Evolutionary conservation across 1,284 basidiomycete genomes (phyloP), one percentile per base, ranked within the genome.

Genomic region (Pseudozyma hubeiensis): DNA sequence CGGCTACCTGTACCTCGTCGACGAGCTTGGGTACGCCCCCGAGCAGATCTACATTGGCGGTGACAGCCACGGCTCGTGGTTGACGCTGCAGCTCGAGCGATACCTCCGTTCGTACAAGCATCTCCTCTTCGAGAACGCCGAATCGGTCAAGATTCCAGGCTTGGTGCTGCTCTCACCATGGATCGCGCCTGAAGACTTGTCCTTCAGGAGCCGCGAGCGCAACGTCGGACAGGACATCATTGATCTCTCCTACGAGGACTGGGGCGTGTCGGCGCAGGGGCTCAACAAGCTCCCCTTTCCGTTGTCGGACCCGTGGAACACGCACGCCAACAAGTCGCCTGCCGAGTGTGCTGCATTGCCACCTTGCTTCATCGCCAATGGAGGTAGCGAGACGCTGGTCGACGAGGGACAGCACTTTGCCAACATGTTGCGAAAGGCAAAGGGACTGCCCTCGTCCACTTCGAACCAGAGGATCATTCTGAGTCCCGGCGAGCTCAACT

Each of bases 21-120:
- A 75, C 52, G 63, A 72, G 40, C 69, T 82, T 5, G 74, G 78
- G 46, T 83, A 81, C 63, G 52, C 53, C 8, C 77, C 81, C 2
- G 54, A 70, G 30, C 80, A 83, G 54, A 82, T 83, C 68, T 77
- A 77, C 53, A 61, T 82, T 33, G 81, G 79, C 5, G 81, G 81
- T 11, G 81, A 83, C 62, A 78, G 75, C 39, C 81, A 71, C 50
- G 81, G 81, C n/a, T 43, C 57, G 6, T 79, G 75, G 65, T 13
- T 78, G 35, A 73, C 80, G 16, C 63, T 82, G 37, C 62, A 72
- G 58, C 64, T 83, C 17, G 80, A 80, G 49, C 70, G 80, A 31
- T 82, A 75, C 65, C 55, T 83, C 35, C 77, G 81, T 56, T 63
- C 64, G 39, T 77, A 80, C 60, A 67, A 69, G 46, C 59, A 78